Conservation (phyloP, 108 stramenopile species). For the Aureococcus anophagefferens region DNA sequence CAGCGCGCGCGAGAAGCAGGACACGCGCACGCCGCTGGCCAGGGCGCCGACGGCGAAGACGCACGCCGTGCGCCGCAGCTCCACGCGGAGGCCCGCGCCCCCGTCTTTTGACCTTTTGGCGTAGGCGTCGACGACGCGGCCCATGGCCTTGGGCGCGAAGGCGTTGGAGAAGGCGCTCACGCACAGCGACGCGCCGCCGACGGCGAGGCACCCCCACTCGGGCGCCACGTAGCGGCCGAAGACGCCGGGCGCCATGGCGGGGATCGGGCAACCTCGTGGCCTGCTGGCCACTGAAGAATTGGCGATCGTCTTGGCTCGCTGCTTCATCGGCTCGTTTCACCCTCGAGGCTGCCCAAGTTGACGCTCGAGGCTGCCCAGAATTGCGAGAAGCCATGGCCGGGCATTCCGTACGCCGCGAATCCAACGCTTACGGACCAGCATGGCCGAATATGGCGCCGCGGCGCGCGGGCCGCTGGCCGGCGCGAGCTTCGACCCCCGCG, state of each 20-base stretch:
- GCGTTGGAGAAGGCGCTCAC: not conserved
- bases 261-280: no score
- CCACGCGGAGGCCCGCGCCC: not conserved
- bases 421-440: no score
- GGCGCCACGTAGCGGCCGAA: not conserved
- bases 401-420: no score
- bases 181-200: not conserved
- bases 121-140: not conserved
- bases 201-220: not conserved
- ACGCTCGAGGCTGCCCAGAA: no score
- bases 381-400: no score
- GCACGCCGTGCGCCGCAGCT: not conserved
- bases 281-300: no score
- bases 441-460: no score
- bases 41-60: not conserved
- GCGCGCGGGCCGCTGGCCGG: no score
- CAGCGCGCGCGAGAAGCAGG: not conserved
- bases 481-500: no score
- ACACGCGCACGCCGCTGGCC: not conserved
- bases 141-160: not conserved
- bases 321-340: no score
- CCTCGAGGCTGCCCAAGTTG: no score
- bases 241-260: not conserved
- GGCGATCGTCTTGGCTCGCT: no score
- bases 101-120: not conserved